Base-by-base conservation (phyloP, 2,329 filamentous ascomycete species). In the Cylindrodendrum hubeiense region DNA sequence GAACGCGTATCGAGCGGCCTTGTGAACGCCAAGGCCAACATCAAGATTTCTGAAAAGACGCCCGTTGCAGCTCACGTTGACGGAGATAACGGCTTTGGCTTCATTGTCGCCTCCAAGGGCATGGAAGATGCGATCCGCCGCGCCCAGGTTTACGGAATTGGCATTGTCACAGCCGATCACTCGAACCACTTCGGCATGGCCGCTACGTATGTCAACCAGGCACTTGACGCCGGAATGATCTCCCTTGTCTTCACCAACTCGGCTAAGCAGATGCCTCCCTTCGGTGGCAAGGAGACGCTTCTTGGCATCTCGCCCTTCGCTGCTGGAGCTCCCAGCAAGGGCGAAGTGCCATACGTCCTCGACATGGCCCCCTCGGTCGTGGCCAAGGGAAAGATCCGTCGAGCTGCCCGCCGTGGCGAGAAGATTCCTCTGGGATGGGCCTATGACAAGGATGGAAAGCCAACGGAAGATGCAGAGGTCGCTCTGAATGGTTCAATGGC, bases 121-220 rank as follows among this genome's bases (percentile, higher is more conserved):
- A 63, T 66, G 54, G 37, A 63, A 10, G 60, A 66, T 19, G 60
- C 59, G 24, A 66, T 63, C n/a, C 43, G 34, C 17, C 60, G 60
- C 17, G 63, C 63, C 5, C 49, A 63, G 28, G 60, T 49, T 3
- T 66, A 66, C 41, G 63, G 63, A 24, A 63, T 66, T 21, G 63
- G 63, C 26, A 66, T 66, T n/a, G 59, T 63, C 33, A 59, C 63
- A 3, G 63, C 49, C 4, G 52, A 63, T 24, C 54, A 59, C 50
- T 63, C 59, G 15, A 66, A 66, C 54, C 63, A 66, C 60, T 66
- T 63, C 28, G 63, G 63, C 19, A 66, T 66, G 63, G 63, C 59
- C 15, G 63, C 63, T 6, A 63, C 63, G 13, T 66, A 66, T 21
- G 63, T 66, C 5, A 37, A 54, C 4, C 63, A 59, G 22, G 63